phyloP scores from a whole-genome alignment of 805 yeast genomes.

The Clavispora asparagi region DNA sequence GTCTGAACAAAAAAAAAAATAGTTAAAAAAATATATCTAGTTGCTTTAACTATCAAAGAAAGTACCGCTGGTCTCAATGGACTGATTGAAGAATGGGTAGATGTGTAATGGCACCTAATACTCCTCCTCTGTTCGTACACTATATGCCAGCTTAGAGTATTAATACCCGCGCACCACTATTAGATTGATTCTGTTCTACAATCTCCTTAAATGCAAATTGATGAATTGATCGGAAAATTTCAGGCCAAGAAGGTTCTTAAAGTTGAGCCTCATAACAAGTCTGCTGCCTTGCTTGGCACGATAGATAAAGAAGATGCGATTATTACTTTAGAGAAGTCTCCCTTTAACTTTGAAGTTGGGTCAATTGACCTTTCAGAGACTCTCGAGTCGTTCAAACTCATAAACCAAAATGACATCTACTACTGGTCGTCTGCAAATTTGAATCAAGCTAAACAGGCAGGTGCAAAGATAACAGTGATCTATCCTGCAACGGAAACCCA shows the following conservation, averaged over 20 bases:
- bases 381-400: constrained; percentile 22
- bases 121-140: too few relatives aligned
- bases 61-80: too few relatives aligned
- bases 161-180: background rate
- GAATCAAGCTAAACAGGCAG: constrained; percentile 44
- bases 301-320: constrained; percentile 63
- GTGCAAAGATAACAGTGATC: constrained; percentile 68
- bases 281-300: constrained; percentile 60
- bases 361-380: constrained; percentile 9
- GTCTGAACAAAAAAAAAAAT: too few relatives aligned
- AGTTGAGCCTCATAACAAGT: constrained; percentile 64
- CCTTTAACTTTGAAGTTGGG: constrained; percentile 37
- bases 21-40: too few relatives aligned
- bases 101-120: too few relatives aligned
- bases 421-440: constrained; percentile 67
- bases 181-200: too few relatives aligned
- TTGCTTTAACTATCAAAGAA: too few relatives aligned
- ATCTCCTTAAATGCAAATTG: background rate
- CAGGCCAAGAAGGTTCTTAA: constrained; percentile 42
- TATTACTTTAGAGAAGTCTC: constrained; percentile 66
- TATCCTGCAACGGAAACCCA: constrained; percentile 90
- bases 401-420: constrained; percentile 78
- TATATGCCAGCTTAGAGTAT: too few relatives aligned
- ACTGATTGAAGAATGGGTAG: too few relatives aligned
- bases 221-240: constrained; percentile 37